phyloP scores from a whole-genome alignment of 768 basidiomycete genomes.

The Mycena rebaudengoi region DNA sequence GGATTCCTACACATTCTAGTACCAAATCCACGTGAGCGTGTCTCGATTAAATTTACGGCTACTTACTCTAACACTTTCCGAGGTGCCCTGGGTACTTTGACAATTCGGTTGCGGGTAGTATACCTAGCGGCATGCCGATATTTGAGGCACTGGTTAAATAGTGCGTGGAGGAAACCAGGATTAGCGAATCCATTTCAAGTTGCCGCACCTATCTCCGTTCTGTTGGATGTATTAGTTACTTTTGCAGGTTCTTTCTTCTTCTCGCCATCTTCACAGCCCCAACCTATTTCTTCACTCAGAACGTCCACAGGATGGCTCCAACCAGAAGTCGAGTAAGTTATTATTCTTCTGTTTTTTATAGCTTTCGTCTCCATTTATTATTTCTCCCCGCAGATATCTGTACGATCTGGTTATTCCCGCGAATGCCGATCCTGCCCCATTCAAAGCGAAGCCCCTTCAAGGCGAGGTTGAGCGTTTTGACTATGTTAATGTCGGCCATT shows the following conservation, averaged over 20 bases:
- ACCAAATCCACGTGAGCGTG: constrained; percentile 97
- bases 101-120: constrained; percentile 92
- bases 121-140: constrained; percentile 76
- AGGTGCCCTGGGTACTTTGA: constrained; percentile 89
- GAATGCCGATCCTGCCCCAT: no score
- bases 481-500: not conserved
- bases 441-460: constrained; percentile 79
- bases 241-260: constrained; percentile 60
- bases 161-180: constrained; percentile 90
- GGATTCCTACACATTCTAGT: constrained; percentile 86
- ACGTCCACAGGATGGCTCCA: constrained; percentile 79
- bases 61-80: not conserved
- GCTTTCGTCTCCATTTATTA: not conserved
- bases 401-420: constrained; percentile 87
- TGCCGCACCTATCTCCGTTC: constrained; percentile 64
- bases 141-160: constrained; percentile 88
- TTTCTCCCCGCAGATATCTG: constrained; percentile 63
- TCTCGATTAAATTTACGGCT: no score
- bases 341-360: constrained; percentile 80
- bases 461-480: constrained; percentile 95
- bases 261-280: not conserved
- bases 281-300: constrained; percentile 42
- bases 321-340: no score
- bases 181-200: constrained; percentile 70
- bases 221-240: constrained; percentile 83